Percentiles rank a stretch among this genome's conserved stretches.
Evolutionary conservation across 2,329 filamentous ascomycete genomes (phyloP).

Genomic region (Arthrobotrys iridis): DNA sequence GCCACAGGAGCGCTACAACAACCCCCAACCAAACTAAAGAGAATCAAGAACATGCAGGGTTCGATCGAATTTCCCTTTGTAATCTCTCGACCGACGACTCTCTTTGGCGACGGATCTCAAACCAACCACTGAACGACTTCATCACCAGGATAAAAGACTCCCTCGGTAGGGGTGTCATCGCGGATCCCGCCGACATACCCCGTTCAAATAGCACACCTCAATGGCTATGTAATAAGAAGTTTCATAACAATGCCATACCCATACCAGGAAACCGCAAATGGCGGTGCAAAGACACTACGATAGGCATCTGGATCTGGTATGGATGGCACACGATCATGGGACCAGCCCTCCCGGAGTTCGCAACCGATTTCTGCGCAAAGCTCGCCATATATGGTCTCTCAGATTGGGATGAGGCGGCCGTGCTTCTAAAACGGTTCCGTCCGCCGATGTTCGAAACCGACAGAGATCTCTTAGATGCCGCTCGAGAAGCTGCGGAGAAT

Average conservation of each 20-base stretch:
- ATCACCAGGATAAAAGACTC: neutral
- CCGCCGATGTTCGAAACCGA: neutral
- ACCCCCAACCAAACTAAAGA: neutral
- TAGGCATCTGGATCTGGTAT: neutral
- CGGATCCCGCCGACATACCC: neutral
- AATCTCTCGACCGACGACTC: no score
- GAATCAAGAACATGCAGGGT: neutral
- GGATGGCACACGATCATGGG: neutral
- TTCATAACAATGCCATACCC: neutral
- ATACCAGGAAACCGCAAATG: neutral
- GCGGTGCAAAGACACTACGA: neutral
- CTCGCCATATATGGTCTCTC: neutral
- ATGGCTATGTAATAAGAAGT: neutral
- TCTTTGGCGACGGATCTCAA: neutral
- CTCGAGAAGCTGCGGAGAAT: neutral
- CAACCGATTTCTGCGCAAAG: neutral
- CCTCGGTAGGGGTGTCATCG: neutral
- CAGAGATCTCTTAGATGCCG: neutral
- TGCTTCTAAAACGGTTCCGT: neutral
- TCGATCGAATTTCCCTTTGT: neutral
- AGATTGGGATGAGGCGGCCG: neutral
- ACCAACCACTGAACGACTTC: neutral
- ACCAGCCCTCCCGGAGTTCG: neutral
- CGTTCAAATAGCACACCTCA: neutral
- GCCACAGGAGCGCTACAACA: no score